A percentile compares a stretch with the other conserved stretches of the same genome.
Conservation (phyloP, 2,329 filamentous ascomycete species). For the Cryphonectria nitschkei region DNA sequence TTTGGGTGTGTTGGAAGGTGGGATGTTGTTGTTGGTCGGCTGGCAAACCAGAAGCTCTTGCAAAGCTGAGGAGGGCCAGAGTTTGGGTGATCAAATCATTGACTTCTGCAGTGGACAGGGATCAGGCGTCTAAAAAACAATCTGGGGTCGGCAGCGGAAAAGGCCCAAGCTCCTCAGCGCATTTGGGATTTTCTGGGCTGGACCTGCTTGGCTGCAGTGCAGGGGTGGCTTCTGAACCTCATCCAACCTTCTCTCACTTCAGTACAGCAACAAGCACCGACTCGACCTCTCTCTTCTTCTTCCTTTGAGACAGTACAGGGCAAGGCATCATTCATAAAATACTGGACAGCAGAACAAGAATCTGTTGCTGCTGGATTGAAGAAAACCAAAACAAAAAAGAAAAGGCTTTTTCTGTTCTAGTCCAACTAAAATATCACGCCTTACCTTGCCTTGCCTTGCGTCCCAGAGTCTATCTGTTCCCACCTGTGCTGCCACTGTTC, state of each 20-base stretch:
- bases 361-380: conserved; percentile 10
- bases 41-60: conserved; percentile 5
- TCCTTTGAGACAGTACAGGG: neutral
- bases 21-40: conserved; percentile 8
- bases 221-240: conserved; percentile 9
- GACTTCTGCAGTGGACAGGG: conserved; percentile 20
- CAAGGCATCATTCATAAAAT: neutral
- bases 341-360: neutral
- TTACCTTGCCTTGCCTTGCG: neutral
- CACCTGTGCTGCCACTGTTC: conserved; percentile 2
- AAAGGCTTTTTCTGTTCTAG: conserved; percentile 11
- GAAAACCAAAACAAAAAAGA: neutral
- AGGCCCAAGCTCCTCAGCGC: conserved; percentile 21
- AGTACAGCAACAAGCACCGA: neutral
- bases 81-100: conserved; percentile 12
- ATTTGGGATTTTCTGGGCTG: no score
- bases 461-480: neutral
- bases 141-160: conserved; percentile 24
- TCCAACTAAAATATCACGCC: conserved; percentile 15
- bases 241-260: neutral
- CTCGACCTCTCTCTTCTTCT: neutral
- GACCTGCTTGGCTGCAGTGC: neutral
- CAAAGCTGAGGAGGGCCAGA: conserved; percentile 5
- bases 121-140: conserved; percentile 19
- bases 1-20: neutral